Evolutionary conservation across 257 asterid genomes (phyloP), one percentile per base, ranked within the genome.

Genomic region (Thymus quinquecostatus): DNA sequence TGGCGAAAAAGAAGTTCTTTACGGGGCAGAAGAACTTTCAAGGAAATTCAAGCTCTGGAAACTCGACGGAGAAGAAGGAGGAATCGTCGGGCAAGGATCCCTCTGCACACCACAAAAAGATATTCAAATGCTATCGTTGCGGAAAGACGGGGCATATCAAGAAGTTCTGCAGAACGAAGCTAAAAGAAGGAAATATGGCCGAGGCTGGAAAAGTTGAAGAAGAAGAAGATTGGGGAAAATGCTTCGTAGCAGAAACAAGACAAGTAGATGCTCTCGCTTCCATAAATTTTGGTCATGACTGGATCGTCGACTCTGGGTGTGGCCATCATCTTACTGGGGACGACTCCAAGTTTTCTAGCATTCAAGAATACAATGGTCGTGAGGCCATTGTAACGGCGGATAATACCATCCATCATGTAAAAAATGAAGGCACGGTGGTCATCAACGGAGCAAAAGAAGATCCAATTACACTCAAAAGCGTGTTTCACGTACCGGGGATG

Each of bases 81-180:
- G 54, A 48, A 11, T 12, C 47, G 6, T 8, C 6, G 7, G 1
- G 47, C 1, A 41, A 34, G 38, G 38, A 34, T 1, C 4, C 50
- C 1, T 45, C n/a, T 45, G 50, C 3, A 8, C 10, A 45, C 50
- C 50, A 48, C 27, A 48, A 12, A 48, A 48, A 48, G 27, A 5
- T 12, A 11, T 7, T 66, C 21, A 74, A 60, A 10, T 75, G 74
- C 21, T 75, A 47, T 60, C n/a, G 41, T 2, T 67, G 79, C 4
- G 28, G 63, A 34, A 38, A 33, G 50, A 8, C 13, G 4, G 65
- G 71, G 1, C 74, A 75, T n/a, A 60, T 10, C 1, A 73, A 36
- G 53, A 51, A 34, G 12, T 53, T 51, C 9, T 51, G 62, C 1
- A 28, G 43, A 5, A n/a, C 64, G 6, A 64, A 64, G 7, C 50